phyloP scores from a whole-genome alignment of 495 filamentous ascomycete species.

The Lepraria neglecta region DNA sequence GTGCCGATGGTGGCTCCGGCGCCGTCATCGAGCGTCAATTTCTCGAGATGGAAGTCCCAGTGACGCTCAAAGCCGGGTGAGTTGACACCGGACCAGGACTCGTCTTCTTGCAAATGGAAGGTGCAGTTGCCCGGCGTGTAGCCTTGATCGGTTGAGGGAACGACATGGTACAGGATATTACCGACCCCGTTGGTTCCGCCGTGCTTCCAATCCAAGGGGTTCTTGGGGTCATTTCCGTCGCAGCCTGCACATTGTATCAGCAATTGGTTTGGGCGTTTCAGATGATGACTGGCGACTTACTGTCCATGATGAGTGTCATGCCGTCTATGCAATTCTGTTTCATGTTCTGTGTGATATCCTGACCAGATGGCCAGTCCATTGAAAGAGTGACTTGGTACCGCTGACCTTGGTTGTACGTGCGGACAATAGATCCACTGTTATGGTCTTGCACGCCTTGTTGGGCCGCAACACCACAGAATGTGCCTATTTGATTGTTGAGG shows the following conservation, averaged over 20 bases:
- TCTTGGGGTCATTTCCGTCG: slow-evolving; percentile 33
- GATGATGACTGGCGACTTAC: not conserved
- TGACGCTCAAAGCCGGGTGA: slow-evolving; percentile 4
- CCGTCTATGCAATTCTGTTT: slow-evolving; percentile 21
- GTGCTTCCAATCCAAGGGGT: slow-evolving; percentile 36
- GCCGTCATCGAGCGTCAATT: slow-evolving; percentile 9
- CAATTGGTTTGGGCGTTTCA: slow-evolving; percentile 1
- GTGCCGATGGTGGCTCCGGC: slow-evolving; percentile 9
- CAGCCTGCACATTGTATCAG: slow-evolving; percentile 23
- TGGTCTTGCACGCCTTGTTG: slow-evolving; percentile 15
- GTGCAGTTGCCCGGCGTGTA: slow-evolving; percentile 12
- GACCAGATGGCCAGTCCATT: slow-evolving; percentile 14
- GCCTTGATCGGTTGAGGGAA: slow-evolving; percentile 14
- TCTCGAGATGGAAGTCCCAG: slow-evolving; percentile 6
- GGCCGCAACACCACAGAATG: slow-evolving; percentile 10
- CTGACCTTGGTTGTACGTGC: slow-evolving; percentile 7
- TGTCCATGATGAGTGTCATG: slow-evolving; percentile 26
- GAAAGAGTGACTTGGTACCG: slow-evolving; percentile 11
- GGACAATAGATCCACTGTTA: slow-evolving; percentile 14
- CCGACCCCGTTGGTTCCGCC: slow-evolving; percentile 27
- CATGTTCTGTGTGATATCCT: slow-evolving; percentile 16
- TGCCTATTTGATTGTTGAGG: slow-evolving; percentile 10
- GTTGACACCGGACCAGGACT: slow-evolving; percentile 7
- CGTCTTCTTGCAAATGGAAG: slow-evolving; percentile 15
- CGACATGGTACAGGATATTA: slow-evolving; percentile 23